Evolutionary conservation across 805 yeast species (phyloP).

Genomic region (Wickerhamomyces xylosicus): DNA sequence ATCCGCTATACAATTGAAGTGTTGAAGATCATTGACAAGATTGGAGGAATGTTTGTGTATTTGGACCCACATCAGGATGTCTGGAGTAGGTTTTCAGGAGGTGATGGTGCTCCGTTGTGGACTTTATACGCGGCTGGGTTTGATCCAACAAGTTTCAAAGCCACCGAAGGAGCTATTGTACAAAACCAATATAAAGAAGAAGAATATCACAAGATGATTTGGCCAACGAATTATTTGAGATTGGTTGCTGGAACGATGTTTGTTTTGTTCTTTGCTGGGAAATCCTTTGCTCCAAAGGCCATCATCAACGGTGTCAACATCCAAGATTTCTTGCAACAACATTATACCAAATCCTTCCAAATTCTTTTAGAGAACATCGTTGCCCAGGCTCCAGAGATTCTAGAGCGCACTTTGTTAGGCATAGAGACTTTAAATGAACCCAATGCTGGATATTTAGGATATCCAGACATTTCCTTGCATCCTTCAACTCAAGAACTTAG

Average conservation of each 20-base stretch:
- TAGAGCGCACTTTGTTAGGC: constrained; percentile 51
- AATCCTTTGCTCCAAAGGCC: constrained; percentile 65
- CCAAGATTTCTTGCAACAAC: constrained; percentile 65
- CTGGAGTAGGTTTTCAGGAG: constrained; percentile 85
- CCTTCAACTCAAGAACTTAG: constrained; percentile 59
- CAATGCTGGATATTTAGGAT: constrained; percentile 62
- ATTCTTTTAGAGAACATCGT: constrained; percentile 33
- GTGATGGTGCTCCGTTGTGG: constrained; percentile 94
- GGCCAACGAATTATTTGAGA: constrained; percentile 82
- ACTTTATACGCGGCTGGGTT: constrained; percentile 83
- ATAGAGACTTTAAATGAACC: constrained; percentile 86
- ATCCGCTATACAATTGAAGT: constrained; percentile 59
- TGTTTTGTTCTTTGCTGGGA: constrained; percentile 77
- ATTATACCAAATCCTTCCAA: constrained; percentile 45
- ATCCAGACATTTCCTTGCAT: constrained; percentile 37
- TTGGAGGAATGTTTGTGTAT: constrained; percentile 71
- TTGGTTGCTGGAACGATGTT: constrained; percentile 76
- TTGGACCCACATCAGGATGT: constrained; percentile 91
- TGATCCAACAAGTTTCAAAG: constrained; percentile 61
- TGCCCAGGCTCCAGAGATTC: constrained; percentile 31
- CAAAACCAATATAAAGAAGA: constrained; percentile 44
- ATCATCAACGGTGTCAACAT: constrained; percentile 62
- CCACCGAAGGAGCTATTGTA: constrained; percentile 70
- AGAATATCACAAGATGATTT: constrained; percentile 72
- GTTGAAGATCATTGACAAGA: constrained; percentile 40